Evolutionary conservation across 495 filamentous ascomycete genomes (phyloP), one percentile per base, ranked within the genome.

Genomic region (Penicillium arizonense): DNA sequence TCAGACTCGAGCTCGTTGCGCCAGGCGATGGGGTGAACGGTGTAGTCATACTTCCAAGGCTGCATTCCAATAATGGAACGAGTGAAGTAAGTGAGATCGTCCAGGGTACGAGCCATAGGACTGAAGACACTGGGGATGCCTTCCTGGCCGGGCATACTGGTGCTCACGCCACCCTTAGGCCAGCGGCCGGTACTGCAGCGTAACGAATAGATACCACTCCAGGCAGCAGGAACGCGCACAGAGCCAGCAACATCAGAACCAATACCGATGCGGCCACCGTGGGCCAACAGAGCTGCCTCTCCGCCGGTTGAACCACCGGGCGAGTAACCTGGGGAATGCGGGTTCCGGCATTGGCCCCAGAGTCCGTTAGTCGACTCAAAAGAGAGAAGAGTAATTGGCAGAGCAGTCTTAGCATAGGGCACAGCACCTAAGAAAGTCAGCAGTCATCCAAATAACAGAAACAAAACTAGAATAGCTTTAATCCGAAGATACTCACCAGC

Each of bases 101-200:
- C 82, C 61, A 97, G 69, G 2, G 94, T 96, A 50, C 91, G 81
- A 10, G 94, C 81, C 94, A 98, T 97, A 3, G 93, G 93, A 47
- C 88, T 93, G 68, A 92, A 97, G 20, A 96, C 89, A 61, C 86
- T 89, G 3, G 88, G 80, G 30, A 98, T 84, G 3, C 92, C 93
- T 67, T 98, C 93, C 68, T 98, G 93, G 0, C 93, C 93, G 0
- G 88, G 83, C 93, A 97, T 97, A 56, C 88, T 92, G 3, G 94
- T 96, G 34, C 78, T 76, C 55, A 90, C 87, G 5, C 93, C 94
- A 35, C 77, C 77, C 64, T 95, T 95, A 4, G 91, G 91, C 90
- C 94, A 98, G 23, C 94, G 79, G 14, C 94, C 92, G n/a, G 89
- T 96, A n/a, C 87, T 91, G 68, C 94, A 98, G 39, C 91, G 82